Conservation (phyloP, 148 eudicot species). For the Heliamphora exappendiculata region DNA sequence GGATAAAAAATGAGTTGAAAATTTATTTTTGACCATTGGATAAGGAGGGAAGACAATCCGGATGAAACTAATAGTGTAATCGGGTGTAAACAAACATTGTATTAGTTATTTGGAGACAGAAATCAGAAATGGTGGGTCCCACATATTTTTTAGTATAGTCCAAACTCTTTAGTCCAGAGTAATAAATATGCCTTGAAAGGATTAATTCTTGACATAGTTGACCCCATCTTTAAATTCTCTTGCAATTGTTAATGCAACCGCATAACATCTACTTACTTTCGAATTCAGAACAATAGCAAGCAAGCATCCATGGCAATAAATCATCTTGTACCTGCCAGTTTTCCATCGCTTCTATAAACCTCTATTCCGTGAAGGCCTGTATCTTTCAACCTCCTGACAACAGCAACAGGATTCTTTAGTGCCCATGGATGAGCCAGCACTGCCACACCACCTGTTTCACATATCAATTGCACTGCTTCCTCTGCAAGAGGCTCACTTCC, state of each 20-base stretch:
- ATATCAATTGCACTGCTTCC: slow-evolving; percentile 64
- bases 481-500: slow-evolving; percentile 88
- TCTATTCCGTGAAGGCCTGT: slow-evolving; percentile 93
- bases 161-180: no score
- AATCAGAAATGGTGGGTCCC: no score
- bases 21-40: no score
- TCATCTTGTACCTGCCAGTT: slow-evolving; percentile 55
- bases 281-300: not conserved
- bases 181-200: no score
- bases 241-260: not conserved
- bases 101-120: no score
- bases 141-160: no score
- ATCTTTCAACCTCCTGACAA: slow-evolving; percentile 57
- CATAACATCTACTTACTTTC: not conserved
- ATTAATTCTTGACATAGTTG: not conserved
- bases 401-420: slow-evolving; percentile 54
- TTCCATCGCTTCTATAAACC: slow-evolving; percentile 89
- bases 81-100: no score
- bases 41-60: no score
- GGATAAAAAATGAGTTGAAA: no score
- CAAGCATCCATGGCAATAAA: not conserved
- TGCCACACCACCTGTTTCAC: slow-evolving; percentile 82
- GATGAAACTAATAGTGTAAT: no score
- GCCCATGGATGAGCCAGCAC: slow-evolving; percentile 99
- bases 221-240: not conserved